Conservation (phyloP, 495 filamentous ascomycete species). For the Parachaetomium inaequale region DNA sequence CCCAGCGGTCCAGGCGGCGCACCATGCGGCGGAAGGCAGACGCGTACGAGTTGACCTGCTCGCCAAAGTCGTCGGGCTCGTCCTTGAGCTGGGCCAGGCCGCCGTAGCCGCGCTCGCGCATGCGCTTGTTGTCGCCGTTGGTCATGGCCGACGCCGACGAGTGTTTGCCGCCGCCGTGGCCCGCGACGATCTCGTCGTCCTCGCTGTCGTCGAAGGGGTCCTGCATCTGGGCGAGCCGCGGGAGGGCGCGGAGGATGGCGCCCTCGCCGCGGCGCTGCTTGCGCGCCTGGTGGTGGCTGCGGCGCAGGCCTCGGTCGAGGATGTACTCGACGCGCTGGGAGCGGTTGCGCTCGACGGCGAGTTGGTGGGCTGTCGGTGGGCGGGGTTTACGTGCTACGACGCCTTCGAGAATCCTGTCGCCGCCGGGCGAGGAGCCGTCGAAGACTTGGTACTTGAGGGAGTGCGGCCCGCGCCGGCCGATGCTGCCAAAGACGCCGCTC, state of each 20-base stretch:
- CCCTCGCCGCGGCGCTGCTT: conserved; percentile 58
- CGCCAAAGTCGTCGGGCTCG: conserved; percentile 73
- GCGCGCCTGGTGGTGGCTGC: conserved; percentile 58
- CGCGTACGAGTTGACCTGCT: conserved; percentile 67
- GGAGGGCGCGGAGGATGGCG: conserved; percentile 63
- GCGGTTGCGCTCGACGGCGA: conserved; percentile 86
- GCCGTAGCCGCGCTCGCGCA: conserved; percentile 58
- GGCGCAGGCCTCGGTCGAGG: conserved; percentile 68
- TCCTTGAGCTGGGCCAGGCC: conserved; percentile 65
- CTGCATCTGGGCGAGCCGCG: conserved; percentile 60
- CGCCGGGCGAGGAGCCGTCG: conserved; percentile 51
- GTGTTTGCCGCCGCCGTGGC: conserved; percentile 25
- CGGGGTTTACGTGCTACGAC: conserved; percentile 55
- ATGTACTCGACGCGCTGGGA: conserved; percentile 84
- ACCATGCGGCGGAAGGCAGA: conserved; percentile 66
- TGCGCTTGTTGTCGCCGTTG: conserved; percentile 29
- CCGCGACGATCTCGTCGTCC: conserved; percentile 57
- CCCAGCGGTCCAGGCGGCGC: conserved; percentile 73
- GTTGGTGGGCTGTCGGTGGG: conserved; percentile 86
- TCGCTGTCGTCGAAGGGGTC: conserved; percentile 77
- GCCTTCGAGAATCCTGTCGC: conserved; percentile 38
- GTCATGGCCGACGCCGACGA: neutral
- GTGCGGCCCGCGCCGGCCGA: conserved; percentile 46
- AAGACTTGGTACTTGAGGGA: conserved; percentile 48
- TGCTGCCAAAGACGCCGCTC: conserved; percentile 33